Conservation (phyloP, 345 rosid genomes). For the Abelmoschus esculentus region DNA sequence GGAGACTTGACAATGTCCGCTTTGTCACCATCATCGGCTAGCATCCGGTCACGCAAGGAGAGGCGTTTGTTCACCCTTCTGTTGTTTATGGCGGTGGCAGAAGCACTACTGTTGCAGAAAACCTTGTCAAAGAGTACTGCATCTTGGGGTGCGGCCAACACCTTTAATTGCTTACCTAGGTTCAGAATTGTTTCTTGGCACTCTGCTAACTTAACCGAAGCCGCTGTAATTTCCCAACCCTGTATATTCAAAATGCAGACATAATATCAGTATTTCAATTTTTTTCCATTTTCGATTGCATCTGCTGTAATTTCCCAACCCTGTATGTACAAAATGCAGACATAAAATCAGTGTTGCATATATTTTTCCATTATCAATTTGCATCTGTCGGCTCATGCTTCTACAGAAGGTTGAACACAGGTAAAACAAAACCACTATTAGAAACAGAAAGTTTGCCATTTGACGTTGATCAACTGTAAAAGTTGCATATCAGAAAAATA, state of each 20-base stretch:
- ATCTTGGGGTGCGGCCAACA: constrained; percentile 48
- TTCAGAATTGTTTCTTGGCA: constrained; percentile 79
- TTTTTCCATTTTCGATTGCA: no score
- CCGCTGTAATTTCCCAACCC: constrained; percentile 67
- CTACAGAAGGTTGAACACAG: no score
- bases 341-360: not conserved
- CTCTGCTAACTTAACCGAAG: constrained; percentile 70
- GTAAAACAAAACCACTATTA: no score
- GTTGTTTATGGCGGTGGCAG: constrained; percentile 20
- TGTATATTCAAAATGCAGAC: constrained; percentile 20
- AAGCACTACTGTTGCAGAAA: constrained; percentile 35
- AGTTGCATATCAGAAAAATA: not conserved
- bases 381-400: no score
- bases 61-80: constrained; percentile 31
- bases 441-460: not conserved
- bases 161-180: constrained; percentile 74
- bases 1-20: constrained; percentile 8
- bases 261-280: not conserved
- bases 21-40: constrained; percentile 47
- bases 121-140: constrained; percentile 36
- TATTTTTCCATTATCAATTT: no score
- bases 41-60: constrained; percentile 59
- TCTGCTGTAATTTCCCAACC: constrained; percentile 51
- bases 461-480: no score
- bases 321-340: constrained; percentile 27